phyloP scores from a whole-genome alignment of 2,329 filamentous ascomycete genomes.

The Gliomastix tumulicola region DNA sequence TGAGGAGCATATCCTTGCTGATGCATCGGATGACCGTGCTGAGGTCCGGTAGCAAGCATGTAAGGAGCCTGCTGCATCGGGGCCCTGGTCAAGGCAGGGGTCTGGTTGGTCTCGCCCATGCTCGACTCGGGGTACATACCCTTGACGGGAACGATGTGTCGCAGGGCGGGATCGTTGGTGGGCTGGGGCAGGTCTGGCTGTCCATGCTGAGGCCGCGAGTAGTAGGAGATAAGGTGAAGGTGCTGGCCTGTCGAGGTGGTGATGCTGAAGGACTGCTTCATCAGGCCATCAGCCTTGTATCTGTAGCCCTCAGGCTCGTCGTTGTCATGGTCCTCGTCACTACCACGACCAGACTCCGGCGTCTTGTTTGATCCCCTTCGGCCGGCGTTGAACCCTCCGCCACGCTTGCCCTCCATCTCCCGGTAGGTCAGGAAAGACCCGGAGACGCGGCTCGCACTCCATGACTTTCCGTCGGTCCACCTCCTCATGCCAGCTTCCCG shows the following conservation, averaged over 20 bases:
- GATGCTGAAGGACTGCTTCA: slow-evolving; percentile 99
- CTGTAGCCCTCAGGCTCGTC: slow-evolving; percentile 85
- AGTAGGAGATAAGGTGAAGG: slow-evolving; percentile 96
- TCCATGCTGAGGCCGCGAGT: slow-evolving; percentile 70
- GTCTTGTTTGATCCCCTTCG: slow-evolving; percentile 63
- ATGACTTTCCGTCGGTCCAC: slow-evolving; percentile 98
- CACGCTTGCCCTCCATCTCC: slow-evolving; percentile 98
- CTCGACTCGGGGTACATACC: slow-evolving; percentile 97
- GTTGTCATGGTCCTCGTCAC: slow-evolving; percentile 79
- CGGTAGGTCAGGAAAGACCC: slow-evolving; percentile 96
- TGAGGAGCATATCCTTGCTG: slow-evolving; percentile 28
- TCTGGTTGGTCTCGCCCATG: slow-evolving; percentile 74
- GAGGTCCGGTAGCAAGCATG: slow-evolving; percentile 23
- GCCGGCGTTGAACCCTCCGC: slow-evolving; percentile 62
- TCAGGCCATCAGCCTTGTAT: slow-evolving; percentile 92
- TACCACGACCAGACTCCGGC: slow-evolving; percentile 72
- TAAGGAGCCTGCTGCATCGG: slow-evolving; percentile 49
- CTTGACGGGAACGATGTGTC: slow-evolving; percentile 80
- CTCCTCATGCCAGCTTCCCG: slow-evolving; percentile 94
- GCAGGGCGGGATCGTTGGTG: slow-evolving; percentile 69
- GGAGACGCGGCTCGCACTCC: slow-evolving; percentile 95
- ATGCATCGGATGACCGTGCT: slow-evolving; percentile 16
- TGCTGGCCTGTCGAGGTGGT: slow-evolving; percentile 85
- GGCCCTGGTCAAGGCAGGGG: slow-evolving; percentile 72
- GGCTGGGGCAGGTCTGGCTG: slow-evolving; percentile 72